These are phyloP conservation scores for Rhododendron williamsianum DNA, from an alignment of 148 eudicot genomes.

Conservation along the genomic window DNA sequence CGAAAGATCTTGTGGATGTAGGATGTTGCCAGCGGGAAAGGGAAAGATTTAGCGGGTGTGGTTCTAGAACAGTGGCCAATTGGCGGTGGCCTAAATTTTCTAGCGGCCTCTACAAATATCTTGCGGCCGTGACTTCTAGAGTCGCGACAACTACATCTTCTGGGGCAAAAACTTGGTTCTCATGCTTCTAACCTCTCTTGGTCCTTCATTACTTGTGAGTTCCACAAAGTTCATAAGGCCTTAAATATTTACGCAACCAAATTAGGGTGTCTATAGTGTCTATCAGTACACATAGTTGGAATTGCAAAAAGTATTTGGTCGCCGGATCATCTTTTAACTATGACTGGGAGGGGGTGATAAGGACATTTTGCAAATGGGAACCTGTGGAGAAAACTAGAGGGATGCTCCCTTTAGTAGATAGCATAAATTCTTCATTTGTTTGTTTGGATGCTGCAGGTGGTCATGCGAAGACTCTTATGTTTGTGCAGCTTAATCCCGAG, in stretches of 20 bases:
- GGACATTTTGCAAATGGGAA: neutral
- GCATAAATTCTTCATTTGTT: neutral
- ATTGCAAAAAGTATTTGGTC: neutral
- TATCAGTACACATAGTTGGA: neutral
- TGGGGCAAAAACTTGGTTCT: neutral
- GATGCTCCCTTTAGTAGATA: neutral
- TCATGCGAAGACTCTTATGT: conserved; percentile 42
- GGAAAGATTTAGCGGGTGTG: neutral
- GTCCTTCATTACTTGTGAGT: neutral
- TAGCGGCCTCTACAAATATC: neutral
- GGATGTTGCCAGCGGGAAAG: neutral
- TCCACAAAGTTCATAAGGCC: neutral
- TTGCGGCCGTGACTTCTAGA: neutral
- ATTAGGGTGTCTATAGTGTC: neutral
- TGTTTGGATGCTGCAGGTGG: conserved; percentile 20
- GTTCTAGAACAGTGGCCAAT: neutral
- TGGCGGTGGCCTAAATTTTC: neutral
- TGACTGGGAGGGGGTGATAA: neutral
- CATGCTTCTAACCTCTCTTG: neutral
- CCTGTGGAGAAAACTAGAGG: neutral
- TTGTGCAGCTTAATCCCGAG: conserved; percentile 38
- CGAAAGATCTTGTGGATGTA: neutral
- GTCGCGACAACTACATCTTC: neutral
- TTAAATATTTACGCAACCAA: neutral
- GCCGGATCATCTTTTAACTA: neutral